These are phyloP conservation scores for Cyclostephanos invisitatus DNA, from an alignment of 108 stramenopile species.

Conservation along the genomic window DNA sequence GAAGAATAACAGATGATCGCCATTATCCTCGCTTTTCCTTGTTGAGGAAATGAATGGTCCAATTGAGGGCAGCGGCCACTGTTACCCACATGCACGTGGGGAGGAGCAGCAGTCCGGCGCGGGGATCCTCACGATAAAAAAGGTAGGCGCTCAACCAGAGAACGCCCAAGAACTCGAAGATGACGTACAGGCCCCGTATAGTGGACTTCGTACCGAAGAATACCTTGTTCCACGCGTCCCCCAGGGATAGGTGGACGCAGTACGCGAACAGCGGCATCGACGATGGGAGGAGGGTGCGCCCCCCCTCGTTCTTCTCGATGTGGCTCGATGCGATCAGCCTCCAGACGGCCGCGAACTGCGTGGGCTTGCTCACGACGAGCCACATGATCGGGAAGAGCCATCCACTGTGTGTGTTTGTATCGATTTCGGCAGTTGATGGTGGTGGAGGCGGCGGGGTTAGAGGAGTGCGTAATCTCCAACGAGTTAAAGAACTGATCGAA, in stretches of 20 bases:
- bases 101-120: constrained; percentile 59
- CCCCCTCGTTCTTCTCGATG: not conserved
- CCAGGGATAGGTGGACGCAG: constrained; percentile 59
- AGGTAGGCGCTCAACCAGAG: constrained; percentile 52
- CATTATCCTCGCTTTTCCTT: constrained; percentile 4
- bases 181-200: constrained; percentile 57
- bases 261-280: constrained; percentile 45
- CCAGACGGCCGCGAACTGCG: constrained; percentile 57
- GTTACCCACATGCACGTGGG: constrained; percentile 75
- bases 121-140: constrained; percentile 51
- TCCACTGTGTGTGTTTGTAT: constrained; percentile 18
- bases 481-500: not conserved
- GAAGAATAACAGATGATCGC: not conserved
- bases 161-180: constrained; percentile 52
- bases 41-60: constrained; percentile 58
- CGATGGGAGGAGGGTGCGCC: not conserved
- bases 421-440: not conserved
- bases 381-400: constrained; percentile 83
- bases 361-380: constrained; percentile 74
- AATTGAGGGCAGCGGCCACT: constrained; percentile 66
- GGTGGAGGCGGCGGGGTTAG: no score
- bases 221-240: constrained; percentile 77
- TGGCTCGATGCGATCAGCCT: constrained; percentile 16
- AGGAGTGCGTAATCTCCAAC: no score
- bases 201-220: constrained; percentile 72